These are phyloP conservation scores for Paratrypanosoma confusum DNA, from an alignment of 208 protist genomes.

Conservation along the genomic window DNA sequence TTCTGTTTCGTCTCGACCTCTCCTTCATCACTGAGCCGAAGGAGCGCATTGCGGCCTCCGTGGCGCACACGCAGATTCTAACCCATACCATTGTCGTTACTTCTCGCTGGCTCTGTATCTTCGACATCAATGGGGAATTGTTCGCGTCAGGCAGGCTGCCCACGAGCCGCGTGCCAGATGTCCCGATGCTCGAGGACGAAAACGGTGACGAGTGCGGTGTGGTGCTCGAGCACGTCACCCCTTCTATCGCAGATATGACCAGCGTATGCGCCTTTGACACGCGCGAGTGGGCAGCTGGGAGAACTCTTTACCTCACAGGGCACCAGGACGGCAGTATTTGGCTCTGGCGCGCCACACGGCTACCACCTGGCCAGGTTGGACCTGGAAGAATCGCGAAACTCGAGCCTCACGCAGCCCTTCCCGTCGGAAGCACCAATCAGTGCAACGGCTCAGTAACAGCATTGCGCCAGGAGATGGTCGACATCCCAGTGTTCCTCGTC, in stretches of 20 bases:
- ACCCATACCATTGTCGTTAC: slow-evolving; percentile 43
- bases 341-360: slow-evolving; percentile 59
- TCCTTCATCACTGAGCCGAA: background rate
- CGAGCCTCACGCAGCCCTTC: slow-evolving; percentile 40
- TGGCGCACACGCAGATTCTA: slow-evolving; percentile 22
- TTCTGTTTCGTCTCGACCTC: slow-evolving; percentile 33
- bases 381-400: slow-evolving; percentile 51
- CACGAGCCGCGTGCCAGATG: too few relatives aligned
- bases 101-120: slow-evolving; percentile 45
- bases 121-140: slow-evolving; percentile 58
- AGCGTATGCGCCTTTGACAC: slow-evolving; percentile 49
- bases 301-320: slow-evolving; percentile 55
- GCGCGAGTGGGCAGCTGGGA: slow-evolving; percentile 65
- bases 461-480: slow-evolving; percentile 36
- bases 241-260: slow-evolving; percentile 26
- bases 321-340: slow-evolving; percentile 68
- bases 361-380: slow-evolving; percentile 50
- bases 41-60: slow-evolving; percentile 28
- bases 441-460: slow-evolving; percentile 43
- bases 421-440: slow-evolving; percentile 6
- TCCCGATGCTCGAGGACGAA: slow-evolving; percentile 41
- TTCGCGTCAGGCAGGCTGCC: slow-evolving; percentile 47
- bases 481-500: slow-evolving; percentile 62
- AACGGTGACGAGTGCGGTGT: slow-evolving; percentile 38
- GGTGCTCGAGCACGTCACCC: slow-evolving; percentile 5